These are phyloP conservation scores for Uromyces viciae-fabae DNA, from an alignment of 1,284 basidiomycete species.

Conservation along the genomic window DNA sequence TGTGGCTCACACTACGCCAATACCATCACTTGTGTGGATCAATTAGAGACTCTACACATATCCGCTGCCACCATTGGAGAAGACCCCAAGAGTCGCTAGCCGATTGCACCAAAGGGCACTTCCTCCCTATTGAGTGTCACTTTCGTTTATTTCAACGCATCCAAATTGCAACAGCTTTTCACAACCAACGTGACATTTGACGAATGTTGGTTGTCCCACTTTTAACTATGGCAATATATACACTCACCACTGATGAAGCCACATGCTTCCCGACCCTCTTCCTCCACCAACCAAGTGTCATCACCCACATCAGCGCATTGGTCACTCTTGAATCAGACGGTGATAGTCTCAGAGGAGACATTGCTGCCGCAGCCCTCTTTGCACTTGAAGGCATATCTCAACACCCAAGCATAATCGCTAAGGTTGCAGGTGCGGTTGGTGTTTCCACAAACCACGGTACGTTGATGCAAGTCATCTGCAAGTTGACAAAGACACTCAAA, in stretches of 20 bases:
- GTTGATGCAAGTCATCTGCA: slow-evolving; percentile 78
- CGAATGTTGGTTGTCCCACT: slow-evolving; percentile 78
- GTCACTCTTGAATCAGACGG: slow-evolving; percentile 65
- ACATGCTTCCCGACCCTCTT: slow-evolving; percentile 77
- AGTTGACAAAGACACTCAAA: slow-evolving; percentile 67
- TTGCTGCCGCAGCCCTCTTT: slow-evolving; percentile 78
- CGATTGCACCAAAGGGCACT: slow-evolving; percentile 68
- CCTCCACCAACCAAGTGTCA: slow-evolving; percentile 87
- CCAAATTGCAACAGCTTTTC: slow-evolving; percentile 69
- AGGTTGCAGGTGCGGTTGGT: slow-evolving; percentile 85
- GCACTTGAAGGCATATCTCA: slow-evolving; percentile 84
- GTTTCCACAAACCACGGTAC: slow-evolving; percentile 95
- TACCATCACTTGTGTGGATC: slow-evolving; percentile 2
- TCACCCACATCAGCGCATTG: slow-evolving; percentile 80
- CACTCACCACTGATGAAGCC: slow-evolving; percentile 63
- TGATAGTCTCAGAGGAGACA: slow-evolving; percentile 62
- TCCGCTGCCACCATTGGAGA: slow-evolving; percentile 1
- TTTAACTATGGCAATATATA: slow-evolving; percentile 77
- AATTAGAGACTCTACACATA: slow-evolving; percentile 35
- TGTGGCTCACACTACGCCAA: not conserved
- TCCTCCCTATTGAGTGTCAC: slow-evolving; percentile 76
- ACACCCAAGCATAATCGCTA: slow-evolving; percentile 75
- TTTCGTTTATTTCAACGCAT: slow-evolving; percentile 86
- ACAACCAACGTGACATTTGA: slow-evolving; percentile 65
- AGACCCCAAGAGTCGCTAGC: slow-evolving; percentile 63